phyloP scores from a whole-genome alignment of 768 basidiomycete genomes.

The Lyophyllum decastes region DNA sequence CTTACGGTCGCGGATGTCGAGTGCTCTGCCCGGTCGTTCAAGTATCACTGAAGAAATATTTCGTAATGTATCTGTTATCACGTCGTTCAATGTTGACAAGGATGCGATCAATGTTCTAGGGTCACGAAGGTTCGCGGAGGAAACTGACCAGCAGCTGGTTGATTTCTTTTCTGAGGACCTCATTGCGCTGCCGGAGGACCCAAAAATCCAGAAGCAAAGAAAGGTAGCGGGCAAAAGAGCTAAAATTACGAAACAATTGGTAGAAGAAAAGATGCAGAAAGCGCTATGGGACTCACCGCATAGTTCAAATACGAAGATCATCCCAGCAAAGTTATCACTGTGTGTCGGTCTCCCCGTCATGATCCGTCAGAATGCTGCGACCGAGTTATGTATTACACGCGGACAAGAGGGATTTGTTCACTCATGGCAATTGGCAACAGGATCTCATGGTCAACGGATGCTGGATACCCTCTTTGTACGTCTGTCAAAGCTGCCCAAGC shows the following conservation, averaged over 20 bases:
- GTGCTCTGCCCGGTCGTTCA: background rate
- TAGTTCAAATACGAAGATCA: background rate
- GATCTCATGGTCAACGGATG: background rate
- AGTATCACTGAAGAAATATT: constrained; percentile 21
- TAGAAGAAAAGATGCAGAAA: background rate
- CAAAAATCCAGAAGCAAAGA: background rate
- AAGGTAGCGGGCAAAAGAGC: background rate
- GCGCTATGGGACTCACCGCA: constrained; percentile 2
- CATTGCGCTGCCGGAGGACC: background rate
- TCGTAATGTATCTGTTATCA: constrained; percentile 36
- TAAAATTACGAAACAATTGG: background rate
- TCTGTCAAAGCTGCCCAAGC: background rate
- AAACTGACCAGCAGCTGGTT: background rate
- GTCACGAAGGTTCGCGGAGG: background rate
- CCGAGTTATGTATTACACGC: constrained; percentile 6
- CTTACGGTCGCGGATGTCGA: constrained; percentile 24
- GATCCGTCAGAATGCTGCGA: constrained; percentile 19
- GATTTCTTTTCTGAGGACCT: constrained; percentile 4
- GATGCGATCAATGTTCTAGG: background rate
- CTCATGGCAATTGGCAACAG: background rate
- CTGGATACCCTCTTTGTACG: constrained; percentile 5
- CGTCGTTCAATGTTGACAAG: background rate
- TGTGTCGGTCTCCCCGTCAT: constrained; percentile 24
- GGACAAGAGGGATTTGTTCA: background rate
- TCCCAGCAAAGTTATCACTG: constrained; percentile 20